These are phyloP conservation scores for Xylaria hypoxylon DNA, from an alignment of 2,329 filamentous ascomycete species.

Conservation along the genomic window DNA sequence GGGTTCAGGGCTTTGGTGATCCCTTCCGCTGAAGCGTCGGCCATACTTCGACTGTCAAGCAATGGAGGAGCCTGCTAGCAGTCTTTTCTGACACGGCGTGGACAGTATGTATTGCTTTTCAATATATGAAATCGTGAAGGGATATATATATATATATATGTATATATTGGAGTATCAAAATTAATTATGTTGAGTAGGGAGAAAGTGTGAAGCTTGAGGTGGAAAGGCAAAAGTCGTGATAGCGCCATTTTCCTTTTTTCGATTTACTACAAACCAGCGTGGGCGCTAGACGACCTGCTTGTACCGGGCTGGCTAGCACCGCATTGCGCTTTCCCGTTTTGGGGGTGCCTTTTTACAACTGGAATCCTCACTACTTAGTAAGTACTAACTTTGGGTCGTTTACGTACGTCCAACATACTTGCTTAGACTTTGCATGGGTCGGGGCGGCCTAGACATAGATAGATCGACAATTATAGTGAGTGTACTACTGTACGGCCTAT, in stretches of 20 bases:
- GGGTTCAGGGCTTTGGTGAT: conserved; percentile 48
- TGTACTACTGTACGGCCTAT: too few species aligned
- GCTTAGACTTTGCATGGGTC: too few species aligned
- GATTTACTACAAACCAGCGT: conserved; percentile 8
- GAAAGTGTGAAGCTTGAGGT: conserved; percentile 15
- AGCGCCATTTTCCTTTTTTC: conserved; percentile 18
- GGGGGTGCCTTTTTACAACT: not conserved
- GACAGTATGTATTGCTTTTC: not conserved
- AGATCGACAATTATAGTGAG: too few species aligned
- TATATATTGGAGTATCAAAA: not conserved
- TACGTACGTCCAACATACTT: too few species aligned
- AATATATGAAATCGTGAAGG: too few species aligned
- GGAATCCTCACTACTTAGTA: not conserved
- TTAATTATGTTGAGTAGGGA: not conserved
- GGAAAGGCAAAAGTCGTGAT: conserved; percentile 9
- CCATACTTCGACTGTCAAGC: conserved; percentile 63
- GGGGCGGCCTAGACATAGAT: too few species aligned
- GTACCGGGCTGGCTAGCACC: conserved; percentile 6
- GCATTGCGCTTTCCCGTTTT: conserved; percentile 31
- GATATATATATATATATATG: not conserved
- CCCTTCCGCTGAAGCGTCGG: conserved; percentile 51
- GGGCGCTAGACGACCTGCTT: not conserved
- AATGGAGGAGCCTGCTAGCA: conserved; percentile 65
- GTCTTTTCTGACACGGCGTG: conserved; percentile 54
- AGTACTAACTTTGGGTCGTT: too few species aligned